Percentiles rank a stretch among this genome's conserved stretches.
phyloP scores from a whole-genome alignment of 352 stramenopile species.

The Pythium sp. region DNA sequence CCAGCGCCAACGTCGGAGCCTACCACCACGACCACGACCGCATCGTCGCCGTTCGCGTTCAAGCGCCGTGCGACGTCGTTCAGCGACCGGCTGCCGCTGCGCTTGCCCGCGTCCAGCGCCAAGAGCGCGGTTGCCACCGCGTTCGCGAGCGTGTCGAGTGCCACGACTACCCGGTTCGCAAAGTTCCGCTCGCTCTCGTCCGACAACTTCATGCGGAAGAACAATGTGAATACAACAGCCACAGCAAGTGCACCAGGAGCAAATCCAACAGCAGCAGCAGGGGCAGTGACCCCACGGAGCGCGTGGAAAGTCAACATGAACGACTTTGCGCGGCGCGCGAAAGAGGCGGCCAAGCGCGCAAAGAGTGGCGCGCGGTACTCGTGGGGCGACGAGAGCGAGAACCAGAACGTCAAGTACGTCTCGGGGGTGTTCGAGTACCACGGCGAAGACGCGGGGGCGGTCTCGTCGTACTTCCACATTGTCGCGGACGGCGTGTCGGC shows the following conservation, averaged over 20 bases:
- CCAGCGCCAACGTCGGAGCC: background rate
- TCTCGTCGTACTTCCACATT: constrained; percentile 67
- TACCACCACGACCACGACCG: background rate
- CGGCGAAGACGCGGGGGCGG: constrained; percentile 66
- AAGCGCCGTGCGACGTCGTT: constrained; percentile 60
- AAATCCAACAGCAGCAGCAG: background rate
- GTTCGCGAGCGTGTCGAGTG: constrained; percentile 38
- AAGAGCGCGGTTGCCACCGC: constrained; percentile 35
- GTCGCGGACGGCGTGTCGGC: constrained; percentile 75
- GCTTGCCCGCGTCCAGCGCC: constrained; percentile 19
- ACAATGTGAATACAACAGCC: background rate
- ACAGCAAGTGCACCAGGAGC: background rate
- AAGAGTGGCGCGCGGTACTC: constrained; percentile 14
- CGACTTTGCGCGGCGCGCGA: constrained; percentile 11
- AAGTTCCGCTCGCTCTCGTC: constrained; percentile 39
- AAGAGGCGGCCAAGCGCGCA: constrained; percentile 4
- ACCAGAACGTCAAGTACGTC: constrained; percentile 42
- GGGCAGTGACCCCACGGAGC: background rate
- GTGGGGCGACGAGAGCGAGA: constrained; percentile 17
- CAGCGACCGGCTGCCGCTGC: constrained; percentile 39
- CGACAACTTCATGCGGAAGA: constrained; percentile 38
- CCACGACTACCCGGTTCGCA: constrained; percentile 34
- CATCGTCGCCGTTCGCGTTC: constrained; percentile 12
- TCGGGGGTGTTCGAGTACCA: constrained; percentile 46
- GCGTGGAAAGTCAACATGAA: constrained; percentile 32